Conservation (phyloP, 2,329 filamentous ascomycete genomes). For the Claviceps sp. region DNA sequence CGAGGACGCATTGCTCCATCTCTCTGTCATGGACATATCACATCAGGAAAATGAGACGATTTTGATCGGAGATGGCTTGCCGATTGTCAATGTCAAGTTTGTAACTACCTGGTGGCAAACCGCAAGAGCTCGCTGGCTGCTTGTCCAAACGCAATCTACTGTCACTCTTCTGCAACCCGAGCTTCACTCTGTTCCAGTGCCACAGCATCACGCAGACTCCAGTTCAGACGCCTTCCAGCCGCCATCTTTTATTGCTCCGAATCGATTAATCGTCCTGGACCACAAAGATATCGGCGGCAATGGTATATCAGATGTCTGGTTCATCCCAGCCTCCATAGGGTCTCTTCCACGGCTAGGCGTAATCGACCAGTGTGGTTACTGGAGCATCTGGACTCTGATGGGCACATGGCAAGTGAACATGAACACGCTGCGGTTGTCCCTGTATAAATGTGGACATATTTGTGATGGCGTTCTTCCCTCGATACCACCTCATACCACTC, state of each 20-base stretch:
- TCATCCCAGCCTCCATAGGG: constrained; percentile 38
- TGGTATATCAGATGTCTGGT: constrained; percentile 48
- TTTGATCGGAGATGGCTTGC: constrained; percentile 40
- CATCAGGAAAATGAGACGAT: constrained; percentile 32
- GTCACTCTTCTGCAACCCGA: constrained; percentile 40
- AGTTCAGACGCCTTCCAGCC: constrained; percentile 11
- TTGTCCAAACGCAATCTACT: constrained; percentile 38
- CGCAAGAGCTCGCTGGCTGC: constrained; percentile 33
- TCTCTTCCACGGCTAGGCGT: constrained; percentile 50
- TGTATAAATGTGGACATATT: constrained; percentile 30
- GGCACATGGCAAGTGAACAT: constrained; percentile 22
- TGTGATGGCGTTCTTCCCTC: constrained; percentile 22
- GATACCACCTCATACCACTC: constrained; percentile 17
- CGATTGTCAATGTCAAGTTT: constrained; percentile 39
- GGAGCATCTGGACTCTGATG: constrained; percentile 53
- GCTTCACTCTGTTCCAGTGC: constrained; percentile 26
- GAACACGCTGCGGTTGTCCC: constrained; percentile 19
- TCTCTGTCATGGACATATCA: constrained; percentile 28
- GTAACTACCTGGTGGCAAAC: constrained; percentile 24
- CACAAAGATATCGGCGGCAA: constrained; percentile 38
- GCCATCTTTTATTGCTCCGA: constrained; percentile 40
- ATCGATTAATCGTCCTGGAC: constrained; percentile 39
- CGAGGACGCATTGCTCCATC: constrained; percentile 30
- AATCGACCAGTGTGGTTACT: constrained; percentile 50
- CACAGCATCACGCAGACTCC: constrained; percentile 9